phyloP scores from a whole-genome alignment of 352 stramenopile species.

The Pythium apleroticum region DNA sequence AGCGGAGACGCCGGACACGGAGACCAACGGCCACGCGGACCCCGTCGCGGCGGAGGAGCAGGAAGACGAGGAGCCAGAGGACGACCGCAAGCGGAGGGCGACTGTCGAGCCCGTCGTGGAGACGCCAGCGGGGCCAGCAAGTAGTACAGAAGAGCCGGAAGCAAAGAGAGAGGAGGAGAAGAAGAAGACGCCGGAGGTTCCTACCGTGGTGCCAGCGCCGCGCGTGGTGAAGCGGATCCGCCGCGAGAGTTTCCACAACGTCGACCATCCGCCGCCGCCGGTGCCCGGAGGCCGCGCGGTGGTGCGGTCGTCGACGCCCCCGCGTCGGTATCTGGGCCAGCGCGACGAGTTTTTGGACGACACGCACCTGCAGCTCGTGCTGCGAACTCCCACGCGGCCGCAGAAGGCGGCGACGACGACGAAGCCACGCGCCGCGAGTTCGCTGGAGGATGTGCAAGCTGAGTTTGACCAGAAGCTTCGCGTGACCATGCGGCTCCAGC shows the following conservation, averaged over 20 bases:
- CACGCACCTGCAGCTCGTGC: background rate
- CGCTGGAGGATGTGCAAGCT: conserved; percentile 30
- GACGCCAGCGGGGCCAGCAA: background rate
- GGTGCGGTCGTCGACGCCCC: conserved; percentile 19
- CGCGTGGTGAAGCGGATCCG: conserved; percentile 22
- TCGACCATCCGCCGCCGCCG: conserved; percentile 5
- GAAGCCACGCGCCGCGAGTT: conserved; percentile 17
- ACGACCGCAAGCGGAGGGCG: conserved; percentile 14
- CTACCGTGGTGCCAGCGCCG: background rate
- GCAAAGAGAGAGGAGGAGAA: background rate
- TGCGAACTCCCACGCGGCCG: conserved; percentile 5
- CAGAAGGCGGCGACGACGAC: background rate
- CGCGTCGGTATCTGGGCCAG: conserved; percentile 14
- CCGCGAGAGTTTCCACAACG: conserved; percentile 4
- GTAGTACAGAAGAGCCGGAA: background rate
- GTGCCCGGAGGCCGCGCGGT: background rate
- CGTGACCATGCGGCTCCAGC: conserved; percentile 45
- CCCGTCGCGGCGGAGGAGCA: conserved; percentile 12
- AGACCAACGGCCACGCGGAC: conserved; percentile 20
- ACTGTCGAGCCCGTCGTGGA: background rate
- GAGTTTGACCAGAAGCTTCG: conserved; percentile 56
- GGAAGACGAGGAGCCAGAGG: background rate
- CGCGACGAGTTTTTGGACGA: conserved; percentile 18
- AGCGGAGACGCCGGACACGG: background rate
- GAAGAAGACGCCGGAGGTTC: background rate